Conservation (phyloP, 306 rosid species). For the Ormosia emarginata region DNA sequence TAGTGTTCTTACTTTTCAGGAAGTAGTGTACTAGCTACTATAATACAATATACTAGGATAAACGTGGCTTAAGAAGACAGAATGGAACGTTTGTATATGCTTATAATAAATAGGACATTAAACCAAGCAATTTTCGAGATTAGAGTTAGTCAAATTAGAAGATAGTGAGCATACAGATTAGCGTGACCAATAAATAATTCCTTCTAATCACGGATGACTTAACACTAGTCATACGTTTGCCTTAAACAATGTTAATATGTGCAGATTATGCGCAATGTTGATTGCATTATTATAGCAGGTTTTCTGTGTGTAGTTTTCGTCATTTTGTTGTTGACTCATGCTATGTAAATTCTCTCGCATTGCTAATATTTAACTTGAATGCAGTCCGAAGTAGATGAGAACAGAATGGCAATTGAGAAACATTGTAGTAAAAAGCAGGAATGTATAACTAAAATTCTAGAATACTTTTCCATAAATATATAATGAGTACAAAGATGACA, state of each 20-base stretch:
- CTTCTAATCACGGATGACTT: not conserved
- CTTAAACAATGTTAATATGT: not conserved
- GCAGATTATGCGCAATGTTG: not conserved
- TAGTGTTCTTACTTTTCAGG: constrained; percentile 9
- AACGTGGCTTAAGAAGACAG: constrained; percentile 3
- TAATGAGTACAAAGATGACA: constrained; percentile 23
- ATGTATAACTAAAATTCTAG: not conserved
- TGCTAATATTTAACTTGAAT: not conserved
- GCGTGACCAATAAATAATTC: not conserved
- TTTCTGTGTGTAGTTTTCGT: not conserved
- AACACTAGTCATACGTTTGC: not conserved
- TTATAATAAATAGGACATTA: not conserved
- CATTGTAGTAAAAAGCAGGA: not conserved
- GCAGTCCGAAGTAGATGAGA: not conserved
- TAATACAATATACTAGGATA: not conserved
- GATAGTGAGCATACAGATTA: not conserved
- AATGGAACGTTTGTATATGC: not conserved
- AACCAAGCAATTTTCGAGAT: constrained; percentile 1
- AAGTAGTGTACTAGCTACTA: not conserved
- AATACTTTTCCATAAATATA: constrained; percentile 22
- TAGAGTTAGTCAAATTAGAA: not conserved
- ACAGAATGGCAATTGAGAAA: not conserved
- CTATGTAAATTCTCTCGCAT: not conserved
- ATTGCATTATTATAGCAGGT: not conserved
- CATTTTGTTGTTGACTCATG: not conserved